Evolutionary conservation across 495 filamentous ascomycete genomes (phyloP), one percentile per base, ranked within the genome.

Genomic region (Tetracladium marchalianum): DNA sequence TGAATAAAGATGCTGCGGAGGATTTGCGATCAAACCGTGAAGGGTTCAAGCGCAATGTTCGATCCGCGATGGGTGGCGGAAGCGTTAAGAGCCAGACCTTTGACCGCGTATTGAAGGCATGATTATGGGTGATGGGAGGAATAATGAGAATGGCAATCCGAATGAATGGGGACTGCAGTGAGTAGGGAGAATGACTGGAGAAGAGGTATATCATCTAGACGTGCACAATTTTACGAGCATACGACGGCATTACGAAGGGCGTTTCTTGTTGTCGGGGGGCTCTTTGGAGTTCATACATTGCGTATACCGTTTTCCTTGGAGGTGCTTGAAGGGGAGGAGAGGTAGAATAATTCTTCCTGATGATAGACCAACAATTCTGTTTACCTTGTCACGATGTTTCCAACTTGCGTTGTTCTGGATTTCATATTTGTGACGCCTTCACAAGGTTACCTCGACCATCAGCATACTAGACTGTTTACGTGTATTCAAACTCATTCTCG

Each of bases 1-100:
- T 98, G 22, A 98, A 98, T 63, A 95, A 98, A 69, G 90, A 96
- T 54, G 92, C 92, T 2, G 93, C 92, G 0, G 87, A 95, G 38
- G 93, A 97, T 62, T 75, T 98, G 52, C 77, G 90, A 51, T 66
- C 67, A 19, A 93, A 85, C 55, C 67, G 87, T 13, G 92, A 97
- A 13, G 75, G 68, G 27, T 98, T 98, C 67, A 93, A 88, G 71
- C 71, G 87, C 43, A 95, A 97, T 59, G 93, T 96, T 16, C 75
- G 85, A 55, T 66, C 66, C 11, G 71, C 85, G 4, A 95, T 98
- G 87, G 69, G 65, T 17, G 92, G 92, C 46, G 87, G 88, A 11
- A 66, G 62, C n/a, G 81, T 98, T 38, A 78, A 76, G 62, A 78
- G 77, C 11, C 65, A 81, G 49, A 54, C 65, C 4, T 98, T 83